A percentile compares a stretch with the other conserved stretches of the same genome.
phyloP scores from a whole-genome alignment of 768 basidiomycete genomes.

The Trametes cubensis region DNA sequence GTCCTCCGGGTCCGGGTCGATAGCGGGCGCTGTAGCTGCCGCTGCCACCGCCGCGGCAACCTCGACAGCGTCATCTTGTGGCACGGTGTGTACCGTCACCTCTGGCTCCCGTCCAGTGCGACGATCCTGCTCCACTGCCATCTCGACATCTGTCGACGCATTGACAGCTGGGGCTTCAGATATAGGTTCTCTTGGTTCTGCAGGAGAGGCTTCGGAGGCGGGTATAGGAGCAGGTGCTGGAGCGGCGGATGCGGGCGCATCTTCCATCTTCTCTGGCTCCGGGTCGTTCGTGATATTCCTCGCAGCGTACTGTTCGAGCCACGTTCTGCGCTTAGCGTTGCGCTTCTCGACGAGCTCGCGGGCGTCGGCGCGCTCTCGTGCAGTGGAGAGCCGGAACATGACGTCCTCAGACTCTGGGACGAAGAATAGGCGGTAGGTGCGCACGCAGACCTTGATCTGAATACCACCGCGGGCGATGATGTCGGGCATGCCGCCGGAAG shows the following conservation, averaged over 20 bases:
- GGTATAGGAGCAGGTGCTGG: not conserved
- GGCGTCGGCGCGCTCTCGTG: slow-evolving; percentile 43
- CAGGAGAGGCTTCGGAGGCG: not conserved
- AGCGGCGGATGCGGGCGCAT: not conserved
- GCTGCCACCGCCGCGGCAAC: slow-evolving; percentile 9
- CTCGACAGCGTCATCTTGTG: slow-evolving; percentile 8
- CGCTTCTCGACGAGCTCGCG: slow-evolving; percentile 19
- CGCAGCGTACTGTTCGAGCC: slow-evolving; percentile 32
- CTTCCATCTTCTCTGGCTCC: not conserved
- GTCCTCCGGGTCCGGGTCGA: slow-evolving; percentile 12
- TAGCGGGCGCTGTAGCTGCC: not conserved
- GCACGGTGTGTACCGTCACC: slow-evolving; percentile 7
- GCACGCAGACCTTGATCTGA: slow-evolving; percentile 83
- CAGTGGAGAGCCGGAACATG: slow-evolving; percentile 49
- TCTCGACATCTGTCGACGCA: slow-evolving; percentile 3
- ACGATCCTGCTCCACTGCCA: not conserved
- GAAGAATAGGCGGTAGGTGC: slow-evolving; percentile 82
- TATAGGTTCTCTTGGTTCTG: not conserved
- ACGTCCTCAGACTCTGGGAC: slow-evolving; percentile 70
- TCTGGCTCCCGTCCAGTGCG: not conserved
- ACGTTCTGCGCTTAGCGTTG: slow-evolving; percentile 25
- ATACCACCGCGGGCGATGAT: slow-evolving; percentile 51
- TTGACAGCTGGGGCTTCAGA: not conserved
- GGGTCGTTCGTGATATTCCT: slow-evolving; percentile 3
- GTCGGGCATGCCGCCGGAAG: slow-evolving; percentile 17